These are phyloP conservation scores for Botrytis pseudocinerea DNA, from an alignment of 2,329 filamentous ascomycete genomes.

Conservation along the genomic window DNA sequence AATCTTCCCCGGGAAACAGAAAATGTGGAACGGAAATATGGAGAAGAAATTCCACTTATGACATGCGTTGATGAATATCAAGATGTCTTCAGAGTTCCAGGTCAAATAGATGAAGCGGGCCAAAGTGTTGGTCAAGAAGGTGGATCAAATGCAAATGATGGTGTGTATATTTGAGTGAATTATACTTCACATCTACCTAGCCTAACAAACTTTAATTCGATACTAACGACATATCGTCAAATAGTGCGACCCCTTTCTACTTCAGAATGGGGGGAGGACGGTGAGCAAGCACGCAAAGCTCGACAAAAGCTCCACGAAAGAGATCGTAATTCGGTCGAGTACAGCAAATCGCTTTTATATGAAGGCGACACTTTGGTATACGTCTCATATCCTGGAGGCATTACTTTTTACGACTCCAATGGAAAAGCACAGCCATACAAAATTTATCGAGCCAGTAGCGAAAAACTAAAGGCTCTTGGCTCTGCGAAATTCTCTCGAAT, in stretches of 20 bases:
- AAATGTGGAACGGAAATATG: background rate
- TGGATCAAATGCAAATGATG: background rate
- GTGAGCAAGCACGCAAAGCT: background rate
- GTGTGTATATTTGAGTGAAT: background rate
- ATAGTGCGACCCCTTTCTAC: background rate
- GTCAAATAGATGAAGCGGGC: background rate
- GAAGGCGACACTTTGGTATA: slow-evolving; percentile 50
- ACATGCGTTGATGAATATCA: background rate
- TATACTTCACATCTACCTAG: background rate
- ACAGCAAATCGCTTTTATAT: slow-evolving; percentile 28
- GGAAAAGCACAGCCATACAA: slow-evolving; percentile 35
- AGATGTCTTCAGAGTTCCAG: background rate
- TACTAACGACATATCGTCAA: background rate
- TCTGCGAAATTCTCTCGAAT: slow-evolving; percentile 51
- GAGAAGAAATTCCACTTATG: background rate
- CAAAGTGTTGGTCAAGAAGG: background rate
- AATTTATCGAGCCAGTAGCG: slow-evolving; percentile 49
- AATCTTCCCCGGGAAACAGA: background rate
- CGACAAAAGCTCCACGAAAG: slow-evolving; percentile 20
- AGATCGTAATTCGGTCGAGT: slow-evolving; percentile 29
- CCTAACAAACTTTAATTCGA: background rate
- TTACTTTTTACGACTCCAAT: slow-evolving; percentile 32
- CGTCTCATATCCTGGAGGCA: slow-evolving; percentile 43
- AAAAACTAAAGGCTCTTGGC: slow-evolving; percentile 48
- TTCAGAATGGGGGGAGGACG: background rate